phyloP scores from a whole-genome alignment of 257 asterid genomes.

The Rauvolfia tetraphylla region DNA sequence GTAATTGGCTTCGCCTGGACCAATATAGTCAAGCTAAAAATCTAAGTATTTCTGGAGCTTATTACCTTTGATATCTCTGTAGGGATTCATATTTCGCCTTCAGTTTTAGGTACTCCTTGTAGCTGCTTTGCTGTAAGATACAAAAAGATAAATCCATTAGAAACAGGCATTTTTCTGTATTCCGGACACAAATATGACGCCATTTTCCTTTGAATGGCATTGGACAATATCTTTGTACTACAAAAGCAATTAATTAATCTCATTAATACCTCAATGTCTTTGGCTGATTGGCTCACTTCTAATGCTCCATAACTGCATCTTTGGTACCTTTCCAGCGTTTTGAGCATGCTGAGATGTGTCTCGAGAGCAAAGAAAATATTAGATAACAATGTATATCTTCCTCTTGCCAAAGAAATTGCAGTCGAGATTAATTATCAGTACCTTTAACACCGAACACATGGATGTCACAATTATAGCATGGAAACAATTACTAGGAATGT shows the following conservation, averaged over 20 bases:
- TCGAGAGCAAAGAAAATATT: background rate
- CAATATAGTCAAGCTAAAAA: background rate
- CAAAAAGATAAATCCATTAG: background rate
- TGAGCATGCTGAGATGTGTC: constrained; percentile 59
- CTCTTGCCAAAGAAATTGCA: background rate
- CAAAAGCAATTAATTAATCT: background rate
- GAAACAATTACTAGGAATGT: background rate
- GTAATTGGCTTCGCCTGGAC: no score
- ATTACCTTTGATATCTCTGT: constrained; percentile 83
- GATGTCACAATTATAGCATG: background rate
- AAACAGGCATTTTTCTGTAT: background rate
- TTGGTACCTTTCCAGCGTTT: constrained; percentile 91
- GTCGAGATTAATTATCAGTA: background rate
- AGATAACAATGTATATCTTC: background rate
- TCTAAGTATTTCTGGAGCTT: background rate
- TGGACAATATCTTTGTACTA: background rate
- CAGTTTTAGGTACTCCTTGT: constrained; percentile 72
- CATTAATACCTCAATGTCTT: constrained; percentile 64
- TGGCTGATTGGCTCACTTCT: constrained; percentile 60
- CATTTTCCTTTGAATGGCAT: background rate
- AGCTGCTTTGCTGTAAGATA: constrained; percentile 68
- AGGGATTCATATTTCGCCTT: constrained; percentile 79
- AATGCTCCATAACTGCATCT: constrained; percentile 80
- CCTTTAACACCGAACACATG: background rate
- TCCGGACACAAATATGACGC: background rate